A percentile compares a stretch with the other conserved stretches of the same genome.
These are phyloP conservation scores for Leishmania turanica DNA, from an alignment of 208 protist species.

Conservation along the genomic window DNA sequence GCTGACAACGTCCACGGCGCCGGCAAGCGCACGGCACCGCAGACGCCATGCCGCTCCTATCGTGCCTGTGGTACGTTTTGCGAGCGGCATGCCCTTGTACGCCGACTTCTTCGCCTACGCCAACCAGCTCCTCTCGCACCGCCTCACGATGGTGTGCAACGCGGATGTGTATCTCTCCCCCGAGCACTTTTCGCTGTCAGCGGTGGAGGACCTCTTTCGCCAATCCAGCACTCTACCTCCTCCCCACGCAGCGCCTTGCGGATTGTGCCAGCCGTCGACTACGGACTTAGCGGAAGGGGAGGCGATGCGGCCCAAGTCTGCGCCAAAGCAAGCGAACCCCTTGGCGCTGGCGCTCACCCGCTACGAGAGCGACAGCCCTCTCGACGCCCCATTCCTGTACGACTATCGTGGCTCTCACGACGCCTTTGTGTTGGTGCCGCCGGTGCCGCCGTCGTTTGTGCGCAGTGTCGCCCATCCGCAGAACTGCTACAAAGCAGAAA, in stretches of 20 bases:
- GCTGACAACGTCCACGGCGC: not conserved
- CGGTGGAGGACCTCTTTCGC: conserved; percentile 42
- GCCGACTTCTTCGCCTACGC: conserved; percentile 76
- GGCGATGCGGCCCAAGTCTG: not conserved
- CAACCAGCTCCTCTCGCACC: conserved; percentile 51
- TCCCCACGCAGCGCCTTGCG: not conserved
- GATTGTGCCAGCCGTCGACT: not conserved
- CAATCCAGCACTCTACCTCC: not conserved
- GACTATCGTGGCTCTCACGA: conserved; percentile 90
- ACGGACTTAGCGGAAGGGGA: not conserved
- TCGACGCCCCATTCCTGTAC: conserved; percentile 55
- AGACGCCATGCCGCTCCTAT: conserved; percentile 14
- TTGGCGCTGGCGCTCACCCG: conserved; percentile 76
- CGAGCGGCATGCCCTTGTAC: conserved; percentile 53
- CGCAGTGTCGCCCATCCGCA: conserved; percentile 60
- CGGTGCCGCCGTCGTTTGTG: conserved; percentile 52
- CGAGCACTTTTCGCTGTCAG: conserved; percentile 31
- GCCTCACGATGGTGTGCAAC: conserved; percentile 86
- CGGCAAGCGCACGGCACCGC: not conserved
- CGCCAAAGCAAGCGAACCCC: not conserved
- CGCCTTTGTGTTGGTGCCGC: conserved; percentile 75
- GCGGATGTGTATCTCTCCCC: conserved; percentile 77
- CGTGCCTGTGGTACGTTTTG: conserved; percentile 47
- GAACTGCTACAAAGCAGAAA: conserved; percentile 90
- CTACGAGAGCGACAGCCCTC: conserved; percentile 65